These are phyloP conservation scores for Daldinia vernicosa DNA, from an alignment of 495 filamentous ascomycete species.

Conservation along the genomic window DNA sequence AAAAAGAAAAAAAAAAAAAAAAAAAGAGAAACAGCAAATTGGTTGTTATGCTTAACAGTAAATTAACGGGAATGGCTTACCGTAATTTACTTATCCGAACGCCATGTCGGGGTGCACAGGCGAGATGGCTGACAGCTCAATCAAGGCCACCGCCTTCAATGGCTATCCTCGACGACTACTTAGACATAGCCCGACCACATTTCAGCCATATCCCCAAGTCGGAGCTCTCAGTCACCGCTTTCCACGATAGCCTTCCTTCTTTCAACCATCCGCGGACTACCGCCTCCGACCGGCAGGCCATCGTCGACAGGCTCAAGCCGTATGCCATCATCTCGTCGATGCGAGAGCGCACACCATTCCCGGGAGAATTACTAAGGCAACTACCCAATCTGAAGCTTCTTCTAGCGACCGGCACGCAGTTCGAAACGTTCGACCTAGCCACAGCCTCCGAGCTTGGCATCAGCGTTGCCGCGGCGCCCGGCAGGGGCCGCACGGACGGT, in stretches of 20 bases:
- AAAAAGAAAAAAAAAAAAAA: neutral
- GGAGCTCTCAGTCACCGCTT: conserved; percentile 25
- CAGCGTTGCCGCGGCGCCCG: conserved; percentile 64
- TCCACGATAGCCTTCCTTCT: conserved; percentile 28
- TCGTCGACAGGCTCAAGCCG: conserved; percentile 64
- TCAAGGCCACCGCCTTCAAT: conserved; percentile 15
- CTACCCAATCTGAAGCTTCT: conserved; percentile 74
- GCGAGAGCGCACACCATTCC: conserved; percentile 75
- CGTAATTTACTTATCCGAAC: neutral
- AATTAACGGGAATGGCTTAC: neutral
- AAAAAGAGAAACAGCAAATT: neutral
- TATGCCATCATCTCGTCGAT: conserved; percentile 67
- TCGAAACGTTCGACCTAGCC: conserved; percentile 66
- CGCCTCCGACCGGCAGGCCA: conserved; percentile 25
- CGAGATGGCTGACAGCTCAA: conserved; percentile 13
- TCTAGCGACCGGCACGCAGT: conserved; percentile 68
- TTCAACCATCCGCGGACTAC: conserved; percentile 44
- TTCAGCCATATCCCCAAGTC: conserved; percentile 26
- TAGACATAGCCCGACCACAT: conserved; percentile 33
- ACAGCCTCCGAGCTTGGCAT: conserved; percentile 64
- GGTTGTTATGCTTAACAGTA: neutral
- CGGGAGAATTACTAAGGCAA: conserved; percentile 58
- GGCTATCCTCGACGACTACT: conserved; percentile 38
- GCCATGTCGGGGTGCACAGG: neutral
- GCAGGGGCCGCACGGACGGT: conserved; percentile 42